Conservation (phyloP, 2,329 filamentous ascomycete species). For the Fusarium siculi region DNA sequence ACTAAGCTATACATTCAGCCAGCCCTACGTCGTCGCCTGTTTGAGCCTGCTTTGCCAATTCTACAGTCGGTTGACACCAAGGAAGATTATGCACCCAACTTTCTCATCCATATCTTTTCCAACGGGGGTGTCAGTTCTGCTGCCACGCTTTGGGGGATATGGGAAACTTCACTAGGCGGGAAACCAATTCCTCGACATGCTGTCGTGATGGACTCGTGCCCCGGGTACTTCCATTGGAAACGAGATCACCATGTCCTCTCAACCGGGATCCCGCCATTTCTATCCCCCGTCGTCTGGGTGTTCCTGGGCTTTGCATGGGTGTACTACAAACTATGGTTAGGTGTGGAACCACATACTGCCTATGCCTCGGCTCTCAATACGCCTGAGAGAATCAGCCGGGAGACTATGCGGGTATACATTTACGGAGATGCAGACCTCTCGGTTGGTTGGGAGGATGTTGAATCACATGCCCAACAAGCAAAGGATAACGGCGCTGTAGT, state of each 20-base stretch:
- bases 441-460: conserved; percentile 59
- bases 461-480: conserved; percentile 59
- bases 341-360: conserved; percentile 46
- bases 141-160: conserved; percentile 45
- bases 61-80: conserved; percentile 47
- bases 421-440: conserved; percentile 62
- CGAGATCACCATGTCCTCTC: conserved; percentile 54
- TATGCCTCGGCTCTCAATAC: conserved; percentile 54
- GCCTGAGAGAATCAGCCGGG: conserved; percentile 45
- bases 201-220: conserved; percentile 60
- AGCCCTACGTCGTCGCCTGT: conserved; percentile 46
- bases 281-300: conserved; percentile 50
- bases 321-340: conserved; percentile 45
- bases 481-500: conserved; percentile 53
- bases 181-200: conserved; percentile 54
- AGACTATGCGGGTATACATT: conserved; percentile 61
- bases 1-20: conserved; percentile 50
- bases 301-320: conserved; percentile 49
- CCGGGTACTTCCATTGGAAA: conserved; percentile 56
- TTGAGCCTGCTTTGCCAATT: conserved; percentile 54
- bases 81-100: conserved; percentile 38
- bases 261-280: conserved; percentile 48
- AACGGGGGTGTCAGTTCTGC: conserved; percentile 62
- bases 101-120: conserved; percentile 63
- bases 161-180: conserved; percentile 29